Evolutionary conservation across 139 green algal species (phyloP), one percentile per base, ranked within the genome.

Genomic region (Haematococcus lacustris): DNA sequence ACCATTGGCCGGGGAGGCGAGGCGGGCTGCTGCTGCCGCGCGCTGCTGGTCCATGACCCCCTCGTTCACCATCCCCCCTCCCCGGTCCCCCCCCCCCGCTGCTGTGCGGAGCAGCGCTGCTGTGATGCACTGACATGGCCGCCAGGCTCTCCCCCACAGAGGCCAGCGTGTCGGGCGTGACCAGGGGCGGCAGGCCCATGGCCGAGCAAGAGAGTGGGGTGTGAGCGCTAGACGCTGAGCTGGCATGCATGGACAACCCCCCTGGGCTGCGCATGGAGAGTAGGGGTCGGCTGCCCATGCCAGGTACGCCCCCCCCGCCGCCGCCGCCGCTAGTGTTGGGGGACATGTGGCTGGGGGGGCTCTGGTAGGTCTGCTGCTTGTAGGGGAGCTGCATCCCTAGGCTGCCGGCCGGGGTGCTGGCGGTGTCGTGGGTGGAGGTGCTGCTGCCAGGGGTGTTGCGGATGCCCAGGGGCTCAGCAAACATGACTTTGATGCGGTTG

Each of bases 401-500:
- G 43, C 67, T 35, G 68, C 71, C 9, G 37, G 9, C 3, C 25
- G 65, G 3, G 37, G 57, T 25, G 30, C 21, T 25, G 25, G 25
- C 3, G 3, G 65, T 26, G 38, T 25, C 38, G 9, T 53, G 25
- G 65, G 37, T 35, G 37, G 63, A 51, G 17, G 57, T 68, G 39
- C 6, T 43, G 28, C 9, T 37, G 33, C 35, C 32, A 4, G 17
- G 25, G n/a, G 39, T 62, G 39, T 23, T 70, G 38, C 73, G 77
- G 40, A 70, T 65, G 65, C 80, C 80, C 38, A 85, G 71, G 50
- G 76, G 80, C 76, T 85, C 80, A 6, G 80, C 80, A 76, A 78
- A 85, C 79, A 85, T 82, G 68, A 85, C 91, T 79, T 96, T 96
- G 40, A 97, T 82, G 51, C 82, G 76, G 78, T 88, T 89, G 51